These are phyloP conservation scores for Gossypium mustelinum DNA, from an alignment of 345 rosid species.

Conservation along the genomic window DNA sequence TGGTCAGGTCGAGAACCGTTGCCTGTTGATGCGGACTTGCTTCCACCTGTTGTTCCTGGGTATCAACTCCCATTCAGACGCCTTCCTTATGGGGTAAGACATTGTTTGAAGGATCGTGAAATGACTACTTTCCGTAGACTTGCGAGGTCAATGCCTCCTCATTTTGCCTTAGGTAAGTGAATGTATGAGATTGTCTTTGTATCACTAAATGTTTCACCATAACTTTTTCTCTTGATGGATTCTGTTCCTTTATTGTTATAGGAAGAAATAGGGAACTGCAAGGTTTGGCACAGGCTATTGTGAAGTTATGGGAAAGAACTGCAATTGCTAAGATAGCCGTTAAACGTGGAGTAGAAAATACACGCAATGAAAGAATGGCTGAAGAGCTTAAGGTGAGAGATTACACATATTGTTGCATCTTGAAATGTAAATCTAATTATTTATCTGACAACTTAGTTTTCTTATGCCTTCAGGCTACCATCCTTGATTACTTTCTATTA, in stretches of 20 bases:
- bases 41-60: conserved; percentile 64
- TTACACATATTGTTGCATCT: not conserved
- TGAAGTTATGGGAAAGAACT: conserved; percentile 79
- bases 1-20: conserved; percentile 90
- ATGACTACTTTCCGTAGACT: conserved; percentile 65
- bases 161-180: conserved; percentile 71
- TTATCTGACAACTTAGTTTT: not conserved
- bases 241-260: conserved; percentile 23
- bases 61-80: conserved; percentile 69
- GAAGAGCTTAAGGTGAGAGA: conserved; percentile 77
- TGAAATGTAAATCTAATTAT: not conserved
- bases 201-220: not conserved
- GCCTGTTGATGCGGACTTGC: conserved; percentile 91
- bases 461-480: not conserved
- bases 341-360: conserved; percentile 77
- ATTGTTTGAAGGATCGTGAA: conserved; percentile 47
- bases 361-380: conserved; percentile 90
- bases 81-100: conserved; percentile 68
- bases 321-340: conserved; percentile 89
- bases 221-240: conserved; percentile 15
- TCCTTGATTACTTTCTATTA: not conserved
- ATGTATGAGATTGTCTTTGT: not conserved
- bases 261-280: conserved; percentile 85
- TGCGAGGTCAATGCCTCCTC: conserved; percentile 72
- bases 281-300: conserved; percentile 83